phyloP scores from a whole-genome alignment of 768 basidiomycete species.

The Kwoniella sp. region DNA sequence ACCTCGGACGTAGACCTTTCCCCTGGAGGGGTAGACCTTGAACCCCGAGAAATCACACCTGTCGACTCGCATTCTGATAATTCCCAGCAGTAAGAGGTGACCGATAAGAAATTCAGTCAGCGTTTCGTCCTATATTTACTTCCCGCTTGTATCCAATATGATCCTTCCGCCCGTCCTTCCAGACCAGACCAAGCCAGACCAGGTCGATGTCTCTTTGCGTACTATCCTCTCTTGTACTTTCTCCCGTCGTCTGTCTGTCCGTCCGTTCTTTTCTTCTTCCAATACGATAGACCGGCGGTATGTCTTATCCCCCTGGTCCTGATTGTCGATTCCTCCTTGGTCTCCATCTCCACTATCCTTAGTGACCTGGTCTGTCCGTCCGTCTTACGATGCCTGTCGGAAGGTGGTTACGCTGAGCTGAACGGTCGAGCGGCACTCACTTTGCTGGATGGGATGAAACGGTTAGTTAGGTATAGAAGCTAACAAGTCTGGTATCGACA shows the following conservation, averaged over 20 bases:
- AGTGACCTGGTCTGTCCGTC: background rate
- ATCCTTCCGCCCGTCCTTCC: constrained; percentile 1
- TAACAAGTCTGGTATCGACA: background rate
- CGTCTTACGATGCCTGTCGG: background rate
- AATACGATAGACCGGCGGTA: too few relatives aligned
- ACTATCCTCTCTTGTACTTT: too few relatives aligned
- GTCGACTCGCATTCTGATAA: constrained; percentile 75
- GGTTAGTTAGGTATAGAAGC: constrained; percentile 6
- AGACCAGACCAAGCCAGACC: too few relatives aligned
- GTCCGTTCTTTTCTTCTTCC: background rate
- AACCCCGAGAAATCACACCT: constrained; percentile 96
- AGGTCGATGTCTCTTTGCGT: too few relatives aligned
- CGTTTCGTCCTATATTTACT: background rate
- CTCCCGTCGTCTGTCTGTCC: background rate
- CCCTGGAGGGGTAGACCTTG: constrained; percentile 98
- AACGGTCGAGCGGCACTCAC: constrained; percentile 9
- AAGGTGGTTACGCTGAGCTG: background rate
- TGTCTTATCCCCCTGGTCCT: too few relatives aligned
- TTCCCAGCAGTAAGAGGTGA: background rate
- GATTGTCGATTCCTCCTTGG: too few relatives aligned
- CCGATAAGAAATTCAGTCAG: constrained; percentile 2
- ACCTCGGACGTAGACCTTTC: constrained; percentile 90
- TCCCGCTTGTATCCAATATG: background rate
- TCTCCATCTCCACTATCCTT: too few relatives aligned
- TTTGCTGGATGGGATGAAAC: constrained; percentile 17